These are phyloP conservation scores for Clarireedia sp. DNA, from an alignment of 2,329 filamentous ascomycete species.

Conservation along the genomic window DNA sequence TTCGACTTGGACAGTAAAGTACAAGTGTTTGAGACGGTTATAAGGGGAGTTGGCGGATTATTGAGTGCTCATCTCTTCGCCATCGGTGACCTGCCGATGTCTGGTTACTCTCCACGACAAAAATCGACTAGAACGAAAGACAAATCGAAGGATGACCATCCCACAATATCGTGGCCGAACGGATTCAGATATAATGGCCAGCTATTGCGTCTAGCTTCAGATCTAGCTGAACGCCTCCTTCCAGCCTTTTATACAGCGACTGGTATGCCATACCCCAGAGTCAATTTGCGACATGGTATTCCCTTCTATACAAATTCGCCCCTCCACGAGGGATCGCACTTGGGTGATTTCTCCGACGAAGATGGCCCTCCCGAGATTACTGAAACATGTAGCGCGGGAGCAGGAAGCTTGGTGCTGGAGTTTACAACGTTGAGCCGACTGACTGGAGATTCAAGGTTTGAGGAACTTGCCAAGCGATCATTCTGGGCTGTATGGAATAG, in stretches of 20 bases:
- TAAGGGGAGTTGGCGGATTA: slow-evolving; percentile 82
- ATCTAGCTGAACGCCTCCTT: slow-evolving; percentile 74
- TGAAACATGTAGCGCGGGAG: slow-evolving; percentile 92
- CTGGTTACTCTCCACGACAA: slow-evolving; percentile 57
- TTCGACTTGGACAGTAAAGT: slow-evolving; percentile 98
- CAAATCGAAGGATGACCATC: slow-evolving; percentile 31
- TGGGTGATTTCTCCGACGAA: slow-evolving; percentile 32
- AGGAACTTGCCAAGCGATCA: slow-evolving; percentile 79
- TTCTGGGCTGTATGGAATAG: slow-evolving; percentile 97
- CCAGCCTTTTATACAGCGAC: slow-evolving; percentile 89
- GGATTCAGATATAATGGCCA: slow-evolving; percentile 83
- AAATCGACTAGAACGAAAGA: slow-evolving; percentile 3
- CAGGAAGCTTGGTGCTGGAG: slow-evolving; percentile 90
- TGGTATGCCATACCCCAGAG: slow-evolving; percentile 87
- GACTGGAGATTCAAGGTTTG: slow-evolving; percentile 80
- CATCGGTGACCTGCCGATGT: slow-evolving; percentile 79
- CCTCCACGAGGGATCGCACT: slow-evolving; percentile 50
- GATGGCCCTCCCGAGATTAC: slow-evolving; percentile 59
- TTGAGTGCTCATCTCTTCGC: slow-evolving; percentile 92
- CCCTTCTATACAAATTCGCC: slow-evolving; percentile 89
- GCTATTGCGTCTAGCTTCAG: slow-evolving; percentile 77
- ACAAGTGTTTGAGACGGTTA: slow-evolving; percentile 97
- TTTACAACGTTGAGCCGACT: slow-evolving; percentile 85
- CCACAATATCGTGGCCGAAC: slow-evolving; percentile 62
- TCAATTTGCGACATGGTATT: slow-evolving; percentile 84